phyloP scores from a whole-genome alignment of 2,329 filamentous ascomycete genomes.

The Fusarium metavorans region DNA sequence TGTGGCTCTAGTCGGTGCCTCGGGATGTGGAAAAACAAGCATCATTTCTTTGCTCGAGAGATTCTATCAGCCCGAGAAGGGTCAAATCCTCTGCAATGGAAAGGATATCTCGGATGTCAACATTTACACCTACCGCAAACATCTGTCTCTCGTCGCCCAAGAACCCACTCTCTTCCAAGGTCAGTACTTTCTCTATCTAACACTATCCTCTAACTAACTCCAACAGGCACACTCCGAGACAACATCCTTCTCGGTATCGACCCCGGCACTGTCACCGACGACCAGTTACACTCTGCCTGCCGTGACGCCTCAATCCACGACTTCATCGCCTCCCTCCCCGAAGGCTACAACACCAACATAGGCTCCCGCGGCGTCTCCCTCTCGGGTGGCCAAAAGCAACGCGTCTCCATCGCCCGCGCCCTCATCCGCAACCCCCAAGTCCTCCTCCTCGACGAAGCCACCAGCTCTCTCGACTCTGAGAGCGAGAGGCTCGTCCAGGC shows the following conservation, averaged over 20 bases:
- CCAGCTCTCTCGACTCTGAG: conserved; percentile 75
- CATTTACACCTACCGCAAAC: conserved; percentile 71
- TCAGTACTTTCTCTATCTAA: neutral
- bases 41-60: conserved; percentile 73
- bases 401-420: conserved; percentile 77
- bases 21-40: conserved; percentile 79
- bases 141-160: conserved; percentile 79
- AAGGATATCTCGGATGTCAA: conserved; percentile 69
- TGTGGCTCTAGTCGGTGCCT: conserved; percentile 76
- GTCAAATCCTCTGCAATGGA: conserved; percentile 74
- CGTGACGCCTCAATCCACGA: conserved; percentile 76
- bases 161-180: conserved; percentile 80
- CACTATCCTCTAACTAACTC: neutral
- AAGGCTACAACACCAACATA: conserved; percentile 75
- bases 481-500: conserved; percentile 72
- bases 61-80: conserved; percentile 75
- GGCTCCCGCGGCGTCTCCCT: conserved; percentile 75
- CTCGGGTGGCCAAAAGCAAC: conserved; percentile 78
- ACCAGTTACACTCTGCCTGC: conserved; percentile 64
- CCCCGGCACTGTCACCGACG: conserved; percentile 63
- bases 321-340: conserved; percentile 75
- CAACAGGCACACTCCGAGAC: conserved; percentile 67
- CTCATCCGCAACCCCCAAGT: conserved; percentile 74
- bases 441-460: conserved; percentile 78
- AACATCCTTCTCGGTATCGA: conserved; percentile 77